Evolutionary conservation across 371 early-diverging fungal genomes (phyloP).

Genomic region (Mortierella sp.): DNA sequence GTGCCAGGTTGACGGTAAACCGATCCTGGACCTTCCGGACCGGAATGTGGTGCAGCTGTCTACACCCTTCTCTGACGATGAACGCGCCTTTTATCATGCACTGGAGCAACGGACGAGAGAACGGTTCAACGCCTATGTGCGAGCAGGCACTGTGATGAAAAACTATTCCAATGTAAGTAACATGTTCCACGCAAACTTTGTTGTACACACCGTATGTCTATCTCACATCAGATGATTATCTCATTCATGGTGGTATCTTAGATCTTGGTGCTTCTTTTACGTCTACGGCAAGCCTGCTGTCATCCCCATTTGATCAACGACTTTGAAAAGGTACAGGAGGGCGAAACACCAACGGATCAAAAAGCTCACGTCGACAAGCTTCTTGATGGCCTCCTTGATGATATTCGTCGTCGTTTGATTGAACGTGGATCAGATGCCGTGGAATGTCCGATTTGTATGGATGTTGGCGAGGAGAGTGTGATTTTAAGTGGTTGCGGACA

Average conservation of each 20-base stretch:
- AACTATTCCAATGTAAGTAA: slow-evolving; percentile 66
- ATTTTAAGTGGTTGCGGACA: slow-evolving; percentile 47
- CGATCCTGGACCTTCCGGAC: slow-evolving; percentile 69
- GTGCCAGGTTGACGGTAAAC: slow-evolving; percentile 70
- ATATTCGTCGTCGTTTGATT: slow-evolving; percentile 58
- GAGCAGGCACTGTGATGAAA: slow-evolving; percentile 58
- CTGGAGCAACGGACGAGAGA: slow-evolving; percentile 61
- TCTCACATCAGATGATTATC: too few relatives aligned
- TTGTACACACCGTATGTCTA: not conserved
- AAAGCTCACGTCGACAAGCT: slow-evolving; percentile 19
- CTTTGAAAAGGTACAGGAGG: slow-evolving; percentile 68
- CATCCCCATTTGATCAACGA: slow-evolving; percentile 74
- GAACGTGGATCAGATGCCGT: slow-evolving; percentile 56
- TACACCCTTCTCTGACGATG: slow-evolving; percentile 63
- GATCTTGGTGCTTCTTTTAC: slow-evolving; percentile 61
- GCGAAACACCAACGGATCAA: slow-evolving; percentile 42
- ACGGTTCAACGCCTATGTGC: slow-evolving; percentile 56
- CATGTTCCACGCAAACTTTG: too few relatives aligned
- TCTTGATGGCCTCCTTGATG: slow-evolving; percentile 26
- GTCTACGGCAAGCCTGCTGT: slow-evolving; percentile 73
- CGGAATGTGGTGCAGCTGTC: slow-evolving; percentile 65
- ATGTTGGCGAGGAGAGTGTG: slow-evolving; percentile 45
- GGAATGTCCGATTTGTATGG: slow-evolving; percentile 54
- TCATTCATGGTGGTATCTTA: too few relatives aligned
- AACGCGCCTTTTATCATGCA: slow-evolving; percentile 70